Base-by-base conservation (phyloP, 148 eudicot species). In the Limonium bicolor region DNA sequence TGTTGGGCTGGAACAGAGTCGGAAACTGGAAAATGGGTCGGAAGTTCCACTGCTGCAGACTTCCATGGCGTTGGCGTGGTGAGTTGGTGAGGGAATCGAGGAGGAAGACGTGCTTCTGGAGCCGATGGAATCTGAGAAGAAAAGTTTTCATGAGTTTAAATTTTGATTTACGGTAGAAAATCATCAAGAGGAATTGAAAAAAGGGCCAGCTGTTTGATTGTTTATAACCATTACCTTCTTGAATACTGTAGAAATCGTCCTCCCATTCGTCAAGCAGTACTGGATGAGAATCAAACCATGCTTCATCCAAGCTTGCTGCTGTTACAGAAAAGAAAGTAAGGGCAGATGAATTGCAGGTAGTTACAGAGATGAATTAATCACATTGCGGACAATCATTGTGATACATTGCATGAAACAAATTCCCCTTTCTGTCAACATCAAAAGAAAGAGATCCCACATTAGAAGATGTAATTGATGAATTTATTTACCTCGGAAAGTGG, bases 181-280 rank as follows among this genome's bases (percentile, higher is more conserved):
- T 11, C 10, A 20, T 1, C 26, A 40, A n/a, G n/a, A n/a, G n/a
- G n/a, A n/a, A n/a, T n/a, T n/a, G n/a, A n/a, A n/a, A n/a, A n/a
- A n/a, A n/a, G n/a, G n/a, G n/a, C n/a, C n/a, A n/a, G n/a, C n/a
- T n/a, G n/a, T n/a, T n/a, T n/a, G n/a, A n/a, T n/a, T n/a, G n/a
- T n/a, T n/a, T n/a, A 20, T 20, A 45, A 46, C n/a, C n/a, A n/a
- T n/a, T 77, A 90, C 99, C 95, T 36, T 90, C 99, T 15, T 52
- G 76, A 39, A 90, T 58, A 60, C 99, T 90, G 25, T 80, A 77
- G 49, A 70, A 90, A 49, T 90, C 95, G 17, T 90, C 95, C 36
- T 90, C 99, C 36, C 75, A 66, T 44, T 90, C 99, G n/a, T 95
- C 84, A 28, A 84, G 93, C 35, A 90, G 74, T 38, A 76, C 46